Percentiles rank a stretch among this genome's conserved stretches.
phyloP scores from a whole-genome alignment of 179 eudicot species.

The Beta lomatogona region DNA sequence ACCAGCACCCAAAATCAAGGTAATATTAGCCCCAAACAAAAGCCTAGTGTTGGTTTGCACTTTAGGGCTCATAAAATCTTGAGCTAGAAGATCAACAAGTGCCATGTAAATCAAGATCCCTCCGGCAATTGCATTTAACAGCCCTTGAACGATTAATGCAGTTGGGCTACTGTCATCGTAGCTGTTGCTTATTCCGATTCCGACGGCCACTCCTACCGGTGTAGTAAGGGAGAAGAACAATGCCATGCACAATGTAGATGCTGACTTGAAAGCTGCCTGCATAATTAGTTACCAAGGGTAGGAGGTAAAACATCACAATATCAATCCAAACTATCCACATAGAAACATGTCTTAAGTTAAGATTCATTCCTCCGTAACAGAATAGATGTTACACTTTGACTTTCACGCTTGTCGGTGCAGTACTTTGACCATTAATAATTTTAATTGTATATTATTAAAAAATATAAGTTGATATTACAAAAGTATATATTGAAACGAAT shows the following conservation, averaged over 20 bases:
- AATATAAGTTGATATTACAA: too few species aligned
- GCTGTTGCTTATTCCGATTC: constrained; percentile 32
- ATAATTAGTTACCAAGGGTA: background rate
- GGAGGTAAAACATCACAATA: too few species aligned
- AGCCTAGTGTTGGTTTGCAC: constrained; percentile 29
- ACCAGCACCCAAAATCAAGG: constrained; percentile 38
- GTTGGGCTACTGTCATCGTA: constrained; percentile 39
- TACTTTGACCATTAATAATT: too few species aligned
- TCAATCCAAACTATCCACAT: too few species aligned
- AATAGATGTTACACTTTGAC: too few species aligned
- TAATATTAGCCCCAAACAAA: constrained; percentile 22
- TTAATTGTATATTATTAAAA: too few species aligned
- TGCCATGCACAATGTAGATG: constrained; percentile 31
- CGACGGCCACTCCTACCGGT: constrained; percentile 36
- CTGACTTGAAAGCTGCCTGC: constrained; percentile 34
- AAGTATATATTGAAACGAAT: too few species aligned
- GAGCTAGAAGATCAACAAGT: constrained; percentile 39
- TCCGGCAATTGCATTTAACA: constrained; percentile 30
- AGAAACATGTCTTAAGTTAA: too few species aligned
- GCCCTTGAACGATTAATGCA: constrained; percentile 37
- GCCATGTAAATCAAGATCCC: constrained; percentile 49
- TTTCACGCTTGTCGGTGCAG: too few species aligned
- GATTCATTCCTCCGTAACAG: too few species aligned
- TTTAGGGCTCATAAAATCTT: constrained; percentile 41
- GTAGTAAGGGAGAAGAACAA: constrained; percentile 41